These are phyloP conservation scores for Tulasnella sp. DNA, from an alignment of 768 basidiomycete genomes.

Conservation along the genomic window DNA sequence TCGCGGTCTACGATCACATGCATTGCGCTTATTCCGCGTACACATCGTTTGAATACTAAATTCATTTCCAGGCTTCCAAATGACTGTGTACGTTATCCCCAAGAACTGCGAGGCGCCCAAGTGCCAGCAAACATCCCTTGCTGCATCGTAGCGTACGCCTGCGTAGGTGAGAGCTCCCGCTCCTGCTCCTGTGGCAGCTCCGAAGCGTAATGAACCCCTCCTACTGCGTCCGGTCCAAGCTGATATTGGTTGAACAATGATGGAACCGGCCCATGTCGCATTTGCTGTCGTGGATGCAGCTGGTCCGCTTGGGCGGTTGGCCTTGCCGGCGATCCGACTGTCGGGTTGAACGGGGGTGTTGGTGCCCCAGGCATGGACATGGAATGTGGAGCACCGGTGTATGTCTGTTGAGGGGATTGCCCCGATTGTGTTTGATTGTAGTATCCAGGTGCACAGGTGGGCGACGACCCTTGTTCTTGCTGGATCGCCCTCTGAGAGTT, in stretches of 20 bases:
- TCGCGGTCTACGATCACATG: too few relatives aligned
- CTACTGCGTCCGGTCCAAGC: not conserved
- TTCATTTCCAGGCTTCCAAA: too few relatives aligned
- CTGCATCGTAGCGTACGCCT: too few relatives aligned
- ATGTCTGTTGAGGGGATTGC: not conserved
- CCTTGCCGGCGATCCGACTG: too few relatives aligned
- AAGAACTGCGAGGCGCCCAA: too few relatives aligned
- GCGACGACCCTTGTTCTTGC: not conserved
- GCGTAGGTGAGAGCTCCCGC: too few relatives aligned
- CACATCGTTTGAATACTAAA: too few relatives aligned
- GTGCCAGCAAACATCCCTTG: too few relatives aligned
- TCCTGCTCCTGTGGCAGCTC: too few relatives aligned
- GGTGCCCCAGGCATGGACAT: not conserved
- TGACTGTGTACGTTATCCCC: too few relatives aligned
- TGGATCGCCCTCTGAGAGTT: not conserved
- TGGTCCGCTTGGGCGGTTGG: not conserved
- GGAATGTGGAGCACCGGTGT: not conserved
- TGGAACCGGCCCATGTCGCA: not conserved
- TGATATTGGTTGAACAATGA: not conserved
- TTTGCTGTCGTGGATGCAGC: not conserved
- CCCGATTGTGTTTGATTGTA: not conserved
- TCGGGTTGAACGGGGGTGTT: not conserved
- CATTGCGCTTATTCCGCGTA: too few relatives aligned
- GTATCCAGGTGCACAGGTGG: not conserved
- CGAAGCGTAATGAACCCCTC: not conserved